Percentiles rank a stretch among this genome's conserved stretches.
Evolutionary conservation across 2,329 filamentous ascomycete species (phyloP).

Genomic region (Penicillium thymicola): DNA sequence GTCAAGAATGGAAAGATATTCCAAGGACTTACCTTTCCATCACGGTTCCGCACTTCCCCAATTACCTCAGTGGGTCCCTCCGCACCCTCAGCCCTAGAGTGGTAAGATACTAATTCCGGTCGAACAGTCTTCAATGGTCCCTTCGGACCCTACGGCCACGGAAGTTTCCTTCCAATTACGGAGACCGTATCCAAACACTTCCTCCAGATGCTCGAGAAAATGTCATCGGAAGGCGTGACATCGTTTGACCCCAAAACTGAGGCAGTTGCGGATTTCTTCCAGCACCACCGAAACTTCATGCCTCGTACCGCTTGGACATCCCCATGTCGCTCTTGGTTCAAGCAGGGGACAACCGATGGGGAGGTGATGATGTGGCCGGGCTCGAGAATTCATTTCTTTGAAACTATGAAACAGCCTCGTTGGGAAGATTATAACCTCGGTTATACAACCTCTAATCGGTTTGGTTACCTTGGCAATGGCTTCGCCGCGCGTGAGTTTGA

Average conservation of each 20-base stretch:
- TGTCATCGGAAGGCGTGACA: conserved; percentile 14
- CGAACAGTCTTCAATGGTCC: conserved; percentile 20
- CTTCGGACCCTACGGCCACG: conserved; percentile 26
- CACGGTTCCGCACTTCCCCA: conserved; percentile 22
- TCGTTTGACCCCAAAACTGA: conserved; percentile 11
- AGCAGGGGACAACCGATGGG: conserved; percentile 11
- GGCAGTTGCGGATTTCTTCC: conserved; percentile 11
- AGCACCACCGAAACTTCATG: conserved; percentile 11
- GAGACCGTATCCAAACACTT: conserved; percentile 22
- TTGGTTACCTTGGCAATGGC: conserved; percentile 20
- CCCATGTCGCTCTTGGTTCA: conserved; percentile 20
- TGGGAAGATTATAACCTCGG: conserved; percentile 27
- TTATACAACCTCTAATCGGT: conserved; percentile 17
- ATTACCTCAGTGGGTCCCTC: conserved; percentile 21
- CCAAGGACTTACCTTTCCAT: conserved; percentile 19
- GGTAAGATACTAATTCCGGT: background rate
- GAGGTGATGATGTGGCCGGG: conserved; percentile 22
- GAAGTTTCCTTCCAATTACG: conserved; percentile 26
- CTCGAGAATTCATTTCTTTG: conserved; percentile 25
- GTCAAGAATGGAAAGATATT: conserved; percentile 10
- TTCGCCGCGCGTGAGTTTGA: conserved; percentile 19
- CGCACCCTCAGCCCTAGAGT: background rate
- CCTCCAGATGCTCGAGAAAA: conserved; percentile 24
- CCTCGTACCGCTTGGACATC: conserved; percentile 15
- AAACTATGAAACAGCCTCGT: conserved; percentile 20